These are phyloP conservation scores for Claviceps purpurea DNA, from an alignment of 2,329 filamentous ascomycete genomes.

Conservation along the genomic window DNA sequence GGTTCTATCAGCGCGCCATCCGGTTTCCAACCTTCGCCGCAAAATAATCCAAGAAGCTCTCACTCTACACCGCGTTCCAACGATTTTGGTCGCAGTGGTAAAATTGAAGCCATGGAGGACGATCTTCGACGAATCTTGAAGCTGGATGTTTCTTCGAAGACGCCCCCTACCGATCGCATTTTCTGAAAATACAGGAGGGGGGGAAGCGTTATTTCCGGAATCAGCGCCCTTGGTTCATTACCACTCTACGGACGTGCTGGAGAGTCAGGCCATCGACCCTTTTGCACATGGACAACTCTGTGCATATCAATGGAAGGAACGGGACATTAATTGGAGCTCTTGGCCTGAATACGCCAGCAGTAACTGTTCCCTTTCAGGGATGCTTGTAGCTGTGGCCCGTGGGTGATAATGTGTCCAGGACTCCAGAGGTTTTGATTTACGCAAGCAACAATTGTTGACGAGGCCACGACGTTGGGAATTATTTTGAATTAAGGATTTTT, in stretches of 20 bases:
- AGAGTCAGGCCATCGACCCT: background rate
- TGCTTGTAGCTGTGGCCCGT: background rate
- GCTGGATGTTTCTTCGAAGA: conserved; percentile 18
- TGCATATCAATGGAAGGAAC: background rate
- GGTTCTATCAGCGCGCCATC: background rate
- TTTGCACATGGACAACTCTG: background rate
- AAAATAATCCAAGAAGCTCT: background rate
- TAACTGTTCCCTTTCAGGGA: background rate
- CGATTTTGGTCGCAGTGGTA: conserved; percentile 9
- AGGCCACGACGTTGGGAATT: conserved; percentile 7
- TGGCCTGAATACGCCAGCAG: background rate
- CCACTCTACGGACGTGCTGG: background rate
- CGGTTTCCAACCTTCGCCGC: background rate
- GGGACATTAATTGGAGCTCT: background rate
- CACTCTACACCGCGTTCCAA: background rate
- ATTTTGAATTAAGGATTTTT: conserved; percentile 12
- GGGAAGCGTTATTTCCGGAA: background rate
- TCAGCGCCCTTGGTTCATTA: background rate
- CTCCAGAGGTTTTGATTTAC: conserved; percentile 1
- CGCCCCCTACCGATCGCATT: conserved; percentile 9
- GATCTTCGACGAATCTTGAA: conserved; percentile 41
- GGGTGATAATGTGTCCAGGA: conserved; percentile 3
- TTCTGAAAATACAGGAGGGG: background rate
- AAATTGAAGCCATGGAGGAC: conserved; percentile 38
- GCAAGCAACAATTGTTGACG: background rate